Evolutionary conservation across 768 basidiomycete species (phyloP), one percentile per base, ranked within the genome.

Genomic region (Sutorius australiensis): DNA sequence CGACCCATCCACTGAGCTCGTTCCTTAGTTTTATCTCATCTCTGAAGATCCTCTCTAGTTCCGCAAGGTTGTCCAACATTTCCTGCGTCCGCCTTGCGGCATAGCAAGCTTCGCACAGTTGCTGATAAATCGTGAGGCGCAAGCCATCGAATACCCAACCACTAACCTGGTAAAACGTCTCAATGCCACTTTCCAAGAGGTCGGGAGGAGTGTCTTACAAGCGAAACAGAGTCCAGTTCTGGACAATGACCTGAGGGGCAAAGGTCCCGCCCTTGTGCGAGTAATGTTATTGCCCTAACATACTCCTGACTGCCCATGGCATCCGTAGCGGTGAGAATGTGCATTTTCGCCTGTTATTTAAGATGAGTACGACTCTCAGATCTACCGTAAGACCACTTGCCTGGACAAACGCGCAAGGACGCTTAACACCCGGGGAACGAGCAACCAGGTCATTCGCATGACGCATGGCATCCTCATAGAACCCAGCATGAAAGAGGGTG

Each of bases 81-180:
- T 52, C 50, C 30, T 50, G 49, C 5, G 17, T 28, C 6, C 8
- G n/a, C 16, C 24, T 21, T 0, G 42, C 48, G 1, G 38, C 27
- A 3, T 27, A 49, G 32, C 19, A 56, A 5, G 56, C 62, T 12
- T 61, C 52, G 30, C 56, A 61, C 32, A 30, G 46, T 27, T 51
- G 38, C 13, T 10, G 54, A 31, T 51, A 31, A 19, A 63, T 43
- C 11, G 39, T 5, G 32, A 56, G 39, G 38, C 42, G 51, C 28
- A 64, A 30, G 11, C 12, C 54, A 33, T 52, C 51, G 28, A 63
- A 61, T 11, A 28, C 32, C 62, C 62, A 63, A 17, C 62, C 52
- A 9, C 34, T 58, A 14, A 61, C 42, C 62, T 61, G 34, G 39
- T 3, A 37, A 3, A 13, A 9, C n/a, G 13, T 48, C 24, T 38